phyloP scores from a whole-genome alignment of 495 filamentous ascomycete species.

The Thermothielavioides terrestris region DNA sequence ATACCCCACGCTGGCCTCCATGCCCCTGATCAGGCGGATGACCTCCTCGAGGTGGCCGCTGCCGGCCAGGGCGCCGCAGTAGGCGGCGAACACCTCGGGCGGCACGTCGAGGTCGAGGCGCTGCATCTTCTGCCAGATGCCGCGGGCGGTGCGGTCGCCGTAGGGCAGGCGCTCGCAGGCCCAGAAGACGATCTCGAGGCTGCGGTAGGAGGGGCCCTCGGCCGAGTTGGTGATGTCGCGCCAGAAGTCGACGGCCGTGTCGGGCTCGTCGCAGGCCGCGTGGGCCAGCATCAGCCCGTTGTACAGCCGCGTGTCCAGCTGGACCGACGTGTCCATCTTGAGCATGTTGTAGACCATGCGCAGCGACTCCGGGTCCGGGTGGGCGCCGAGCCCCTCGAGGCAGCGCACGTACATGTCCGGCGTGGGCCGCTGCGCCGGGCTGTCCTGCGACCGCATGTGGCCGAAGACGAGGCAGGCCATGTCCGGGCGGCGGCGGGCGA shows the following conservation, averaged over 20 bases:
- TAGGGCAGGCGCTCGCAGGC: constrained; percentile 57
- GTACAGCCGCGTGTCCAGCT: constrained; percentile 63
- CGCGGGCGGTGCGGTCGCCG: constrained; percentile 58
- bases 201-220: constrained; percentile 75
- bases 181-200: constrained; percentile 68
- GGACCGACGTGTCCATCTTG: constrained; percentile 74
- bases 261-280: constrained; percentile 51
- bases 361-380: constrained; percentile 55
- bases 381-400: constrained; percentile 64
- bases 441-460: constrained; percentile 69
- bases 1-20: constrained; percentile 55
- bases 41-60: constrained; percentile 59
- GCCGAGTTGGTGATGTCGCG: constrained; percentile 62
- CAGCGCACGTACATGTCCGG: constrained; percentile 66
- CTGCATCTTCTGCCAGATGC: constrained; percentile 66
- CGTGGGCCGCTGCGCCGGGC: constrained; percentile 50
- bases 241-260: constrained; percentile 69
- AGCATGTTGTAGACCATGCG: constrained; percentile 79
- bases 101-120: constrained; percentile 70
- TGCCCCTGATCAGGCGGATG: constrained; percentile 51
- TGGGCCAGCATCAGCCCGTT: constrained; percentile 87
- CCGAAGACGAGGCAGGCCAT: constrained; percentile 80
- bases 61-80: constrained; percentile 64
- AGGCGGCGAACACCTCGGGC: constrained; percentile 58
- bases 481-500: constrained; percentile 62